Conservation (phyloP, 192 early-diverging fungal genomes). For the Dimargaris cristalligena region DNA sequence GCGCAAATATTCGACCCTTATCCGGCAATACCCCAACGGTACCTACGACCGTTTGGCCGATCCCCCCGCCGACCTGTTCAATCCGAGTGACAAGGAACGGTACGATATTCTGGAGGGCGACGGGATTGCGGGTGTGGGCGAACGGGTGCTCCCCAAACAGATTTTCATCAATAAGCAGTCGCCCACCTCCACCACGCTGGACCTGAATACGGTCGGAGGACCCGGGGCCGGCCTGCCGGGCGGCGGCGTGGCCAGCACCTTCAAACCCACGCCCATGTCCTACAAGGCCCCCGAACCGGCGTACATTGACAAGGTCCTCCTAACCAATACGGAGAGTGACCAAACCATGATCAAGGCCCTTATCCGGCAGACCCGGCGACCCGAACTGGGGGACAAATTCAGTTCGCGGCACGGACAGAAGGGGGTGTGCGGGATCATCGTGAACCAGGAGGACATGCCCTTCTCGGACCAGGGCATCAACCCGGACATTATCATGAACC, state of each 20-base stretch:
- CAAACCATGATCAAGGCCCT: slow-evolving; percentile 81
- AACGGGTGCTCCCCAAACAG: slow-evolving; percentile 47
- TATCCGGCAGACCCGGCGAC: slow-evolving; percentile 81
- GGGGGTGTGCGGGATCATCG: slow-evolving; percentile 92
- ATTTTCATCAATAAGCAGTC: slow-evolving; percentile 76
- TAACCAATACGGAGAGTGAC: slow-evolving; percentile 85
- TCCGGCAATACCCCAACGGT: slow-evolving; percentile 79
- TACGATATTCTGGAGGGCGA: slow-evolving; percentile 69
- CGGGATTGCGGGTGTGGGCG: slow-evolving; percentile 78
- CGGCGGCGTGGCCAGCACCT: slow-evolving; percentile 32
- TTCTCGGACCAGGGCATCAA: slow-evolving; percentile 77
- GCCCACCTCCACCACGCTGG: slow-evolving; percentile 48
- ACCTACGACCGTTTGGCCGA: slow-evolving; percentile 66
- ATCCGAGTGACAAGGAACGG: slow-evolving; percentile 35
- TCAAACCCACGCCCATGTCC: slow-evolving; percentile 52
- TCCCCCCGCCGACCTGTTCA: slow-evolving; percentile 20
- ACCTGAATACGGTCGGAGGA: background rate
- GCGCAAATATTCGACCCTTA: slow-evolving; percentile 70
- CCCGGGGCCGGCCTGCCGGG: slow-evolving; percentile 27
- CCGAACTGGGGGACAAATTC: slow-evolving; percentile 97
- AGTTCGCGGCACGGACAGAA: slow-evolving; percentile 97
- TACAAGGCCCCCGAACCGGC: slow-evolving; percentile 85
- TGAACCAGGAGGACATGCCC: slow-evolving; percentile 95
- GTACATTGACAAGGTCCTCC: slow-evolving; percentile 80
- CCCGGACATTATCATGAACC: slow-evolving; percentile 99